Base-by-base conservation (phyloP, 2,329 filamentous ascomycete genomes). In the Acrocalymma vagum region DNA sequence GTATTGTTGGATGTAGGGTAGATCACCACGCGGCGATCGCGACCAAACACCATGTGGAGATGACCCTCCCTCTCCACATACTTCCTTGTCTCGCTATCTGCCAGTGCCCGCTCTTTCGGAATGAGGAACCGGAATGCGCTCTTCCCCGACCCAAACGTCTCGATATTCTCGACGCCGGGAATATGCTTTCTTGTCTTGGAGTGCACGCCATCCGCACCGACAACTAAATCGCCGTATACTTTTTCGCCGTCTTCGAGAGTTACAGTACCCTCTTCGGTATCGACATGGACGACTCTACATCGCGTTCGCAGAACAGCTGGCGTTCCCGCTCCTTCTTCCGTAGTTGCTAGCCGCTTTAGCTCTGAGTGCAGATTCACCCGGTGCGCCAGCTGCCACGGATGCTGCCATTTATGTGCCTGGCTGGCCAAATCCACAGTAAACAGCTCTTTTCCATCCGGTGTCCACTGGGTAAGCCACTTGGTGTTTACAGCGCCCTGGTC, bases 111-210 rank as follows among this genome's bases (percentile, higher is more conserved):
- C 10, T 80, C 73, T 1, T 72, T 71, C 0, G 73, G 67, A 0
- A 84, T 71, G 5, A 83, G 58, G 60, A 83, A 84, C 6, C 81
- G 72, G 56, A 82, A 84, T 1, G 80, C 80, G 28, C 75, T 79
- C 55, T 82, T 81, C 3, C 80, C 81, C 3, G 74, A 77, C 2
- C 71, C 67, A 27, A 72, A 74, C 0, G 74, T 66, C 22, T 69
- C 65, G 13, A 72, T 50, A 4, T 64, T 55, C 22, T 45, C 52
- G 27, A 48, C 70, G 9, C 56, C 60, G 4, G 60, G 58, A 2
- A 66, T 41, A 3, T 34, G 36, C 1, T 39, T 26, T 13, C 63
- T 32, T 1, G 58, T 58, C n/a, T 64, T 63, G 26, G 73, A 74
- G 51, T 75, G 71, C 3, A 82, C 78, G 0, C 81, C 81, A 46